Base-by-base conservation (phyloP, 805 yeast species). In the Suhomyces sp. region DNA sequence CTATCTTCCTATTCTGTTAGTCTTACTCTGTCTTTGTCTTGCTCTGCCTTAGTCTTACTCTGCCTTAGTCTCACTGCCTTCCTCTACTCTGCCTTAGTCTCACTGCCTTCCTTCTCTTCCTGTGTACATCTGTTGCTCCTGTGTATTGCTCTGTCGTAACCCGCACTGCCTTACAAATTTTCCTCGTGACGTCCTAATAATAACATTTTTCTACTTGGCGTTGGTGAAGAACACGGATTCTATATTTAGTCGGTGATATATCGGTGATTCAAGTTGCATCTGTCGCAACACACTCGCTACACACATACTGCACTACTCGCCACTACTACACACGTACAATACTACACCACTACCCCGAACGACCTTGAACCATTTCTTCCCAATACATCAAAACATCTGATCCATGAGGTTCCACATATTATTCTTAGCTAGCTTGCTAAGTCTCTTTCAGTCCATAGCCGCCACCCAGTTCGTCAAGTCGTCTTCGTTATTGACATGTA, bases 401-500 rank as follows among this genome's bases (percentile, higher is more conserved):
- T 19, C 19, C 19, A 19, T 19, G 19, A 19, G 19, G 19, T 19
- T 19, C 19, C 19, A 19, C 19, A 2, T 19, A 19, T 19, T 47
- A 3, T 29, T 48, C 41, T 13, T 36, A 36, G 44, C 49, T 2
- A n/a, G 22, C 5, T 12, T 47, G 44, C 49, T 47, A 23, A n/a
- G 33, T 15, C 33, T 47, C 44, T 5, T 31, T 22, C 52, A 50
- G 50, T 17, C 57, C 6, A 62, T 56, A 6, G 29, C 52, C 7
- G 74, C 67, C 23, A 57, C 42, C 24, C 58, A 56, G 27, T 61
- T 59, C 52, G 67, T 85, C 52, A 73, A 69, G 57, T 81, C 94
- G 0, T 68, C 83, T 17, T 90, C 97, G 7, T 76, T 94, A 59
- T 74, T 93, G 60, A 89, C 98, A 40, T 94, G 99, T 75, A 92